Conservation (phyloP, 257 asterid genomes). For the Phtheirospermum japonicum region DNA sequence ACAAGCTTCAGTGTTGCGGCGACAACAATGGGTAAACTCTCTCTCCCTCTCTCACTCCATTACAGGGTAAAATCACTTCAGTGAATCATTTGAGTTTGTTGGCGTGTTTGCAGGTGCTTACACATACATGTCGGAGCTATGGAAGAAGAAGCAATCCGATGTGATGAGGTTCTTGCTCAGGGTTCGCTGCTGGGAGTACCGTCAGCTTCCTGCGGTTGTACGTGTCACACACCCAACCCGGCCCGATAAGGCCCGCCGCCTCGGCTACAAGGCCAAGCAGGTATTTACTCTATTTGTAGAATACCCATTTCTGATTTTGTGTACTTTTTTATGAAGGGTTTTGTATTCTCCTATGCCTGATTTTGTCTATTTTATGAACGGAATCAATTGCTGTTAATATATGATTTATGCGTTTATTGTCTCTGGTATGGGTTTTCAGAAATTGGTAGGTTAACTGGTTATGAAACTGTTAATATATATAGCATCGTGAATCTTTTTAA, state of each 20-base stretch:
- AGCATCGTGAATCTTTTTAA: neutral
- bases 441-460: too few species aligned
- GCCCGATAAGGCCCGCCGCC: slow-evolving; percentile 72
- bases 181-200: slow-evolving; percentile 74
- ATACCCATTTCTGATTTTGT: neutral
- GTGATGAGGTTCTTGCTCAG: slow-evolving; percentile 63
- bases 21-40: too few species aligned
- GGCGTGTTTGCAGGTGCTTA: slow-evolving; percentile 46
- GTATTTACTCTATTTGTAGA: slow-evolving; percentile 19
- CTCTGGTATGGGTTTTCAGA: neutral
- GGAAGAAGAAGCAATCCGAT: slow-evolving; percentile 72
- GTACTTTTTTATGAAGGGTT: neutral
- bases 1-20: too few species aligned
- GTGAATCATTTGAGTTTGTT: neutral
- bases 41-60: too few species aligned
- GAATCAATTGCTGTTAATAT: neutral
- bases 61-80: too few species aligned
- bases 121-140: slow-evolving; percentile 61
- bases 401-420: neutral
- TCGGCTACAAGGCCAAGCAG: slow-evolving; percentile 75
- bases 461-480: neutral
- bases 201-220: slow-evolving; percentile 65
- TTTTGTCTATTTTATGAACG: neutral
- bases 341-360: neutral
- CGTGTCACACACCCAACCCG: slow-evolving; percentile 66